These are phyloP conservation scores for Pestalotiopsis sp. DNA, from an alignment of 2,329 filamentous ascomycete species.

Conservation along the genomic window DNA sequence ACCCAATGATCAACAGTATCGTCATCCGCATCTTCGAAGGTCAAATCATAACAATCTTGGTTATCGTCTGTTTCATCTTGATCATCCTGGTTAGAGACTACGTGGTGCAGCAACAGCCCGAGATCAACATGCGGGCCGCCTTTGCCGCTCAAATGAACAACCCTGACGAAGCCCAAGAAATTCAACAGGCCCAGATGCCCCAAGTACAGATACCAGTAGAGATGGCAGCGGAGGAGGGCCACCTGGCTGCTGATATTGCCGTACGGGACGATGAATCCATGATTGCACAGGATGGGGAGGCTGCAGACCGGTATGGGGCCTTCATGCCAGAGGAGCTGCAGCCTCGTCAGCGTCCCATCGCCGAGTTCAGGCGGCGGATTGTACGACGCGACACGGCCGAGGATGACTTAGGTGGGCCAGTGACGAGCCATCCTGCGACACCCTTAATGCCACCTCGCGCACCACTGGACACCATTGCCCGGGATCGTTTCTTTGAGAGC, in stretches of 20 bases:
- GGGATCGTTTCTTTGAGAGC: not conserved
- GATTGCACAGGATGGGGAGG: constrained; percentile 2
- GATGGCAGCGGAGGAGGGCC: constrained; percentile 12
- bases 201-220: constrained; percentile 11
- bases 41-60: constrained; percentile 87
- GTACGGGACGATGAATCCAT: constrained; percentile 14
- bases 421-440: not conserved
- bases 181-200: not conserved
- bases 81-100: constrained; percentile 96
- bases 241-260: constrained; percentile 1
- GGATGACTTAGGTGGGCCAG: not conserved
- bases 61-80: constrained; percentile 94
- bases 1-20: constrained; percentile 72
- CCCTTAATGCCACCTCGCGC: not conserved
- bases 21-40: constrained; percentile 87
- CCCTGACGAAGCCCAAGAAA: constrained; percentile 8
- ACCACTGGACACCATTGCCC: not conserved
- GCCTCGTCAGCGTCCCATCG: constrained; percentile 26
- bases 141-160: constrained; percentile 54
- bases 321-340: not conserved
- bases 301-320: not conserved
- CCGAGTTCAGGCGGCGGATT: constrained; percentile 27
- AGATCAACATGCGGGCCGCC: constrained; percentile 78
- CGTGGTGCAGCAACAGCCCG: constrained; percentile 96
- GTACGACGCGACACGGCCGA: constrained; percentile 24